A percentile compares a stretch with the other conserved stretches of the same genome.
Evolutionary conservation across 352 stramenopile genomes (phyloP).

Genomic region (Phytophthora rubi): DNA sequence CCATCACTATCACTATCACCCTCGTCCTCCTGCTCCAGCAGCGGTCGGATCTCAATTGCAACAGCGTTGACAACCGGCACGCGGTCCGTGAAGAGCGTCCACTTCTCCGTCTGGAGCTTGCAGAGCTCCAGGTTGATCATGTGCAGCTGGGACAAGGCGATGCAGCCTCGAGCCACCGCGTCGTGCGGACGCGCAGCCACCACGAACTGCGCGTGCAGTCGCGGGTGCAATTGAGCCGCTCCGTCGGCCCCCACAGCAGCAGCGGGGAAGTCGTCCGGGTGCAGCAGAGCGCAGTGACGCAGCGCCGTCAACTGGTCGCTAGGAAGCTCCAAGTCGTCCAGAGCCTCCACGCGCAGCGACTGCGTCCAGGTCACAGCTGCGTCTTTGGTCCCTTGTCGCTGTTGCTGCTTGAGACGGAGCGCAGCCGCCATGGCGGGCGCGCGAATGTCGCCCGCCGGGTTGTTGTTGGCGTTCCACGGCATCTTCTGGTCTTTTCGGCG

Average conservation of each 20-base stretch:
- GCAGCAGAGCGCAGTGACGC: slow-evolving; percentile 64
- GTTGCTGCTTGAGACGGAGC: slow-evolving; percentile 60
- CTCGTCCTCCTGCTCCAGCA: slow-evolving; percentile 31
- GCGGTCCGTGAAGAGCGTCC: slow-evolving; percentile 74
- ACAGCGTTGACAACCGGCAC: slow-evolving; percentile 50
- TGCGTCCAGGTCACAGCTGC: slow-evolving; percentile 37
- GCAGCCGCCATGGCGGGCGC: slow-evolving; percentile 70
- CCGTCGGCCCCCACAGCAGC: slow-evolving; percentile 14
- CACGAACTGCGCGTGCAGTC: slow-evolving; percentile 82
- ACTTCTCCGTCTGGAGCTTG: slow-evolving; percentile 70
- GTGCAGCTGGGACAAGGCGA: slow-evolving; percentile 69
- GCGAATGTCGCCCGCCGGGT: slow-evolving; percentile 80
- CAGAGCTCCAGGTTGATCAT: slow-evolving; percentile 87
- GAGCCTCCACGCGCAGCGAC: slow-evolving; percentile 45
- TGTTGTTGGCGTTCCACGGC: slow-evolving; percentile 89
- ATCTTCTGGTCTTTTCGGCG: slow-evolving; percentile 31
- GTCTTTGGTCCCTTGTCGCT: slow-evolving; percentile 15
- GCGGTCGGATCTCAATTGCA: slow-evolving; percentile 74
- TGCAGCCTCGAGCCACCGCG: slow-evolving; percentile 49
- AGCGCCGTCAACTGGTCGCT: slow-evolving; percentile 27
- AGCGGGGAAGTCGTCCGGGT: slow-evolving; percentile 66
- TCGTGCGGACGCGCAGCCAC: slow-evolving; percentile 52
- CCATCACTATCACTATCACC: slow-evolving; percentile 10
- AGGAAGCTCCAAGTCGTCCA: slow-evolving; percentile 45
- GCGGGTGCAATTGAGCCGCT: slow-evolving; percentile 60